Evolutionary conservation across 805 yeast species (phyloP), one percentile per base, ranked within the genome.

Genomic region (Pichia deserticola): DNA sequence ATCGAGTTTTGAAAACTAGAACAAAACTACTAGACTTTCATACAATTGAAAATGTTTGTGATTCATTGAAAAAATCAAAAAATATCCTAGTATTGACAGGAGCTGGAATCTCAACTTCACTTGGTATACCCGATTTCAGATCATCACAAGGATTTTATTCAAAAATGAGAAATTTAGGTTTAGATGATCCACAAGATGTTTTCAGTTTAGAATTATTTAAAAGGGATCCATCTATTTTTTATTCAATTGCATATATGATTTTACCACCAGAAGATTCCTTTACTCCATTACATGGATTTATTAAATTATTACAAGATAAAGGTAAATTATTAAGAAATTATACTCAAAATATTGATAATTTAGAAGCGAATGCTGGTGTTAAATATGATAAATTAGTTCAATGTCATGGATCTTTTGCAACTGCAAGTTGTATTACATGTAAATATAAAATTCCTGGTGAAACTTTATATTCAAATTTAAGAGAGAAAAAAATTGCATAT

Each of bases 91-190:
- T 89, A 0, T 64, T 89, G 27, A 87, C 96, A 0, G 97, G 97
- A 13, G 97, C 97, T 0, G 97, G 97, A 28, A 88, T 89, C 48
- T 86, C 95, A 36, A 89, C 97, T 3, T 80, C 89, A 1, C 68
- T 89, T 48, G 97, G 97, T 7, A 89, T 89, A 48, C 97, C 97
- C 0, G 97, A 89, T 67, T 89, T 89, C 68, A 76, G 97, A 62
- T 88, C 96, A 0, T 81, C 87, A n/a, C 75, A 82, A 55, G 97
- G 97, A 44, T 77, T 89, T 48, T 89, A 89, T 65, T 74, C 87
- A 1, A 78, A 77, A 58, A 75, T 90, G 57, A 74, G 75, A 47
- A 76, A 77, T 58, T 65, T 87, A 49, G 90, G 93, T 0, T 67
- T 89, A 35, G 78, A 76, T 45, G 97, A 89, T 58, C 97, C 97